Evolutionary conservation across 352 stramenopile species (phyloP).

Genomic region (Phytophthora citrophthora): DNA sequence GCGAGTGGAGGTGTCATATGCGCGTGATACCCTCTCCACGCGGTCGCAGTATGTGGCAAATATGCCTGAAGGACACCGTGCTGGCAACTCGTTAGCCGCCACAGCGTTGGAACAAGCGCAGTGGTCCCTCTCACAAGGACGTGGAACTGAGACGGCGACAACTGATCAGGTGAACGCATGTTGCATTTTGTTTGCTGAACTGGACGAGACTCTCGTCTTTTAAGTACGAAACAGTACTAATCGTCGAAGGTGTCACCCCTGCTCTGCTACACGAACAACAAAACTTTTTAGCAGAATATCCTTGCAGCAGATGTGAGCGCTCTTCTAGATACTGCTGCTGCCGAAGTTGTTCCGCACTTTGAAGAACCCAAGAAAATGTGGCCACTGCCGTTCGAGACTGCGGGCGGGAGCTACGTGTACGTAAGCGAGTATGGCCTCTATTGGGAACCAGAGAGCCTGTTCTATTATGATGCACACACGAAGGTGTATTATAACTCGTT

Average conservation of each 20-base stretch:
- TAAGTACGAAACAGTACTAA: constrained; percentile 37
- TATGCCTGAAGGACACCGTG: constrained; percentile 8
- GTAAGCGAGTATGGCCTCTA: constrained; percentile 73
- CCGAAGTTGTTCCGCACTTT: constrained; percentile 56
- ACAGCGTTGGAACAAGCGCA: constrained; percentile 83
- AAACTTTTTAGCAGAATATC: constrained; percentile 30
- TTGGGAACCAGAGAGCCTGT: constrained; percentile 85
- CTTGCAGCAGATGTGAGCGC: constrained; percentile 65
- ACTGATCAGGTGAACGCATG: constrained; percentile 52
- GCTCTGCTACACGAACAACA: constrained; percentile 23
- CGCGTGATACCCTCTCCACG: constrained; percentile 47
- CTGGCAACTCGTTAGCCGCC: constrained; percentile 55
- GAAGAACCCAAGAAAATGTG: constrained; percentile 82
- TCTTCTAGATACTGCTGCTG: constrained; percentile 63
- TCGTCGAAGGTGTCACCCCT: constrained; percentile 34
- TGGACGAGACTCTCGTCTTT: constrained; percentile 20
- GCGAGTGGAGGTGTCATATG: constrained; percentile 65
- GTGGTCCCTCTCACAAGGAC: constrained; percentile 75
- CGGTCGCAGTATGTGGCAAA: constrained; percentile 20
- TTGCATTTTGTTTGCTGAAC: constrained; percentile 43
- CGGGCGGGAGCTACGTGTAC: constrained; percentile 79
- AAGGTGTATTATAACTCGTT: constrained; percentile 84
- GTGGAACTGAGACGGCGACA: constrained; percentile 35
- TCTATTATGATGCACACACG: constrained; percentile 79
- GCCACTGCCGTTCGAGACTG: constrained; percentile 80